Evolutionary conservation across 352 stramenopile species (phyloP), one percentile per base, ranked within the genome.

Genomic region (Phytophthora citrophthora): DNA sequence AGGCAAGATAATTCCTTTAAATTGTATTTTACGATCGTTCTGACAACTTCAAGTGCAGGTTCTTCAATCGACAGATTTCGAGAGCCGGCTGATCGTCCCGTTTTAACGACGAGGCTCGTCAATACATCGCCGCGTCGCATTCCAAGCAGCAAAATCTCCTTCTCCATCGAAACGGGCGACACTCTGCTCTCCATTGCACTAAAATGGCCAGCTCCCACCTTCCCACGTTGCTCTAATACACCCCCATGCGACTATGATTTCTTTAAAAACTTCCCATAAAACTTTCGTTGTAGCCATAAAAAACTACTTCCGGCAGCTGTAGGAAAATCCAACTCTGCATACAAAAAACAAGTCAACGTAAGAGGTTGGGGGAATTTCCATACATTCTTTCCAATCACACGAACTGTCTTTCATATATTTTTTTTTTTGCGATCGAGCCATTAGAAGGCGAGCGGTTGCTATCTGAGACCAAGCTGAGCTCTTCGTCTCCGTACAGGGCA

Each of bases 61-160:
- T 23, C 68, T 87, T 43, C 81, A 86, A 57, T 69, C 68, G 24
- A 90, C 78, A 0, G 81, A 90, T 56, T 90, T 84, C 44, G 81
- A 90, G 49, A 90, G 76, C 43, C 74, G 68, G 34, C 60, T 86
- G 39, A 70, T 87, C 20, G 65, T 88, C 48, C 70, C 64, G 29
- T 88, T 90, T 60, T 90, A 43, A 86, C 44, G 47, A 64, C 56
- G 20, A 18, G 36, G 58, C 56, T 38, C 49, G 57, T 54, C 63
- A 61, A 55, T 55, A 39, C 54, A 47, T 61, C 53, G 24, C 20
- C 11, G 50, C 20, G 12, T 61, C 49, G 40, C 45, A 41, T 29
- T 53, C 20, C 20, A 32, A 48, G 41, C 3, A 32, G 41, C 41
- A 48, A 20, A 20, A 45, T 20, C 47, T 41, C 9, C 45, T 60